phyloP scores from a whole-genome alignment of 1,139 yeast species.

The Debaryomyces nepalensis region DNA sequence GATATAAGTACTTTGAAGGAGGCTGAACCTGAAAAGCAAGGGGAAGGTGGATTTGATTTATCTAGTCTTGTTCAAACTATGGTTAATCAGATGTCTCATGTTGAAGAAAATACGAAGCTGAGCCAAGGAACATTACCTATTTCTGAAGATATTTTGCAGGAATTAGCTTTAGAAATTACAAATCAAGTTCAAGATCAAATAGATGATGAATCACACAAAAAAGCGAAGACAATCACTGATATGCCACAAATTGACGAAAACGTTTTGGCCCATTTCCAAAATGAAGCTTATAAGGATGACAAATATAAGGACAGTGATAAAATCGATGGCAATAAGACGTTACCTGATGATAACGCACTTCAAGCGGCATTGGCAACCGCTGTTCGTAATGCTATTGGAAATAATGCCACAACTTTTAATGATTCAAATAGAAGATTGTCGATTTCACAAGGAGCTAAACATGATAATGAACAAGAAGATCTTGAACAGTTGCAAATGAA shows the following conservation, averaged over 20 bases:
- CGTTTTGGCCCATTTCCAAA: conserved; percentile 43
- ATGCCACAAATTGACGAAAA: conserved; percentile 46
- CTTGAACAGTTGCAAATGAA: conserved; percentile 59
- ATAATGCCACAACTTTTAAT: conserved; percentile 5
- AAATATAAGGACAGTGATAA: conserved; percentile 9
- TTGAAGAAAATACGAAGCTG: conserved; percentile 13
- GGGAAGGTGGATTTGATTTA: conserved; percentile 19
- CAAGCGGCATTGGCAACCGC: conserved; percentile 34
- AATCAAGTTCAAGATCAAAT: conserved; percentile 39
- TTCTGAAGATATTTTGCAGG: conserved; percentile 34
- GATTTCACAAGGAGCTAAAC: background rate
- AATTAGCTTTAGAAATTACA: conserved; percentile 40
- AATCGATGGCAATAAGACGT: background rate
- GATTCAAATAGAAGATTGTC: conserved; percentile 7
- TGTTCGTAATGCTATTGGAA: conserved; percentile 29
- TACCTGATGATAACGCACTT: conserved; percentile 18
- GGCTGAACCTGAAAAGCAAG: conserved; percentile 8
- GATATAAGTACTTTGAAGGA: conserved; percentile 6
- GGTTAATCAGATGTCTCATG: conserved; percentile 24
- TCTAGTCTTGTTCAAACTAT: conserved; percentile 29
- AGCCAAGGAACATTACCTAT: conserved; percentile 19
- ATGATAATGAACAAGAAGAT: conserved; percentile 41
- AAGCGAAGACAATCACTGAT: conserved; percentile 21
- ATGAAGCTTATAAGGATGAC: conserved; percentile 38
- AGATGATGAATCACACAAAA: conserved; percentile 19